Percentiles rank a stretch among this genome's conserved stretches.
Evolutionary conservation across 75 land plant genomes (phyloP).

Genomic region (Isoetes taiwanensis): DNA sequence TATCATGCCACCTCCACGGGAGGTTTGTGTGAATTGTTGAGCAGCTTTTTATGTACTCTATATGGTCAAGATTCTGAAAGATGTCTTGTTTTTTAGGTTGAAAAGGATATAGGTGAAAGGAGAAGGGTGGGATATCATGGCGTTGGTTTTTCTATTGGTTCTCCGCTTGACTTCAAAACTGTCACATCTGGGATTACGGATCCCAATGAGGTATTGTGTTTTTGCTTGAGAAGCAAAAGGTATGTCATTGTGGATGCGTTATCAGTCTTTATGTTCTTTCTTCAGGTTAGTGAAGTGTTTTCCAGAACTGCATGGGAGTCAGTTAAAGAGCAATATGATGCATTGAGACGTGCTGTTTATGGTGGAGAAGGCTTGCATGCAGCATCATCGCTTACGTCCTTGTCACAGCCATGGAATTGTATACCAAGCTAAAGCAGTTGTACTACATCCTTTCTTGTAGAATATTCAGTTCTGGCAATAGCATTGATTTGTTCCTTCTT

Average conservation of each 20-base stretch:
- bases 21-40: slow-evolving; percentile 32
- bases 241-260: background rate
- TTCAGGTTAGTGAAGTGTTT: slow-evolving; percentile 46
- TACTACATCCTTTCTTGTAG: no score
- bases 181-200: slow-evolving; percentile 18
- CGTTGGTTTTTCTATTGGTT: slow-evolving; percentile 60
- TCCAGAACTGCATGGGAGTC: slow-evolving; percentile 41
- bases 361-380: slow-evolving; percentile 48
- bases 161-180: slow-evolving; percentile 28
- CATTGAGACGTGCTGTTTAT: slow-evolving; percentile 57
- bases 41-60: background rate
- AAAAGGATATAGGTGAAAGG: slow-evolving; percentile 81
- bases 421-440: no score
- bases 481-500: no score
- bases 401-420: slow-evolving; percentile 93
- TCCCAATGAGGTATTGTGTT: slow-evolving; percentile 39
- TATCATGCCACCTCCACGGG: slow-evolving; percentile 88
- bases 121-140: slow-evolving; percentile 70
- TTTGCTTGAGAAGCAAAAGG: background rate
- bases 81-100: slow-evolving; percentile 36
- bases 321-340: slow-evolving; percentile 51
- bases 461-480: no score
- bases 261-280: background rate
- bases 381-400: slow-evolving; percentile 32
- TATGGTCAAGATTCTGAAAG: background rate